Conservation (phyloP, 148 eudicot species). For the Linanthus parryae region DNA sequence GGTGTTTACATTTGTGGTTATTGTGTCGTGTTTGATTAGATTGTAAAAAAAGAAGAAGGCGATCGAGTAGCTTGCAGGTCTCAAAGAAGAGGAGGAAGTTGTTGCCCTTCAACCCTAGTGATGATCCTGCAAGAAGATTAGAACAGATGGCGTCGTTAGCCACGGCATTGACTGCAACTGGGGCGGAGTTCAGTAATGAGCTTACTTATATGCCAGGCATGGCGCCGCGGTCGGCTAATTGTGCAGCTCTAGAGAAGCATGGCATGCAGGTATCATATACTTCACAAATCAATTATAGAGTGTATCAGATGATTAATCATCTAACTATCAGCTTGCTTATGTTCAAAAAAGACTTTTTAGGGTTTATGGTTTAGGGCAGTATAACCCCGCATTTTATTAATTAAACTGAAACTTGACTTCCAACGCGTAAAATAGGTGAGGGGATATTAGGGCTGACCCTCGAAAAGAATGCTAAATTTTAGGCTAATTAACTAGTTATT, state of each 20-base stretch:
- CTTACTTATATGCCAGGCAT: slow-evolving; percentile 74
- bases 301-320: no score
- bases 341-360: no score
- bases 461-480: no score
- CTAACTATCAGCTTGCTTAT: no score
- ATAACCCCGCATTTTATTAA: no score
- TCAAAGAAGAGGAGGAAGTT: slow-evolving; percentile 80
- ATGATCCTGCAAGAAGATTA: slow-evolving; percentile 57
- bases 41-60: slow-evolving; percentile 46
- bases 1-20: background rate
- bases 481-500: no score
- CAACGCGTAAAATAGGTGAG: no score
- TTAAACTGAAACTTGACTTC: no score
- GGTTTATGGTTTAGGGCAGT: no score
- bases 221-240: slow-evolving; percentile 82
- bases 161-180: slow-evolving; percentile 68
- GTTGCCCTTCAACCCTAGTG: slow-evolving; percentile 69
- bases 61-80: slow-evolving; percentile 30
- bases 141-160: slow-evolving; percentile 96
- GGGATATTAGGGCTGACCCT: no score
- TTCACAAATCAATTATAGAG: no score
- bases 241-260: slow-evolving; percentile 56
- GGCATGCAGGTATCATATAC: slow-evolving; percentile 83
- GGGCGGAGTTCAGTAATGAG: slow-evolving; percentile 71
- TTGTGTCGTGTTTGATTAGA: slow-evolving; percentile 21